phyloP scores from a whole-genome alignment of 202 grass and related monocot species.

The Hordeum pubiflorum region DNA sequence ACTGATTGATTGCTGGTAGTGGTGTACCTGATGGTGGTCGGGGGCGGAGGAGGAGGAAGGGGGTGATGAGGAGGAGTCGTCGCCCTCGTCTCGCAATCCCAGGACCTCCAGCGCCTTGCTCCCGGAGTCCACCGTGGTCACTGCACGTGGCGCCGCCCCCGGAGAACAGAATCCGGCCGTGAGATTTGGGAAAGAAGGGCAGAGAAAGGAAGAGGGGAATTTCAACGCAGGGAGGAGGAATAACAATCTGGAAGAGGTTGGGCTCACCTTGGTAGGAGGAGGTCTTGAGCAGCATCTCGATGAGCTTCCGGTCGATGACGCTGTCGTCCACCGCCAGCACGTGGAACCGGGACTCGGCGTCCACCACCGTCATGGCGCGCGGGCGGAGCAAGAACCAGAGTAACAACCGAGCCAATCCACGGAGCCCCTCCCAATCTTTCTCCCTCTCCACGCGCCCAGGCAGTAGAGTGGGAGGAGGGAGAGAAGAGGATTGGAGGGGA shows the following conservation, averaged over 20 bases:
- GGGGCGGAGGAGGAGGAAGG: slow-evolving; percentile 7
- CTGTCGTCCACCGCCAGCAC: slow-evolving; percentile 93
- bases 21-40: slow-evolving; percentile 32
- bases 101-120: slow-evolving; percentile 82
- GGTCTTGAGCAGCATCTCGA: slow-evolving; percentile 83
- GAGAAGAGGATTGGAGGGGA: neutral
- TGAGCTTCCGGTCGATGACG: slow-evolving; percentile 94
- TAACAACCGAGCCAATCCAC: neutral
- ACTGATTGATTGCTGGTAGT: neutral
- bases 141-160: neutral
- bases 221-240: neutral
- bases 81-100: slow-evolving; percentile 50
- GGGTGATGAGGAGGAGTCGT: slow-evolving; percentile 16
- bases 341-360: slow-evolving; percentile 61
- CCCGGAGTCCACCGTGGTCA: slow-evolving; percentile 88
- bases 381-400: neutral
- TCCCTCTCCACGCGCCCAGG: neutral
- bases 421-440: neutral
- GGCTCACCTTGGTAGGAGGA: slow-evolving; percentile 87
- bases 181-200: neutral
- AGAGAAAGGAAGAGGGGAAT: neutral
- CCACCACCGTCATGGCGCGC: slow-evolving; percentile 41
- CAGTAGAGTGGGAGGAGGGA: neutral
- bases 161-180: slow-evolving; percentile 10
- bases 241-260: too few relatives aligned